Evolutionary conservation across 2,329 filamentous ascomycete species (phyloP).

Genomic region (Clonostachys byssicola): DNA sequence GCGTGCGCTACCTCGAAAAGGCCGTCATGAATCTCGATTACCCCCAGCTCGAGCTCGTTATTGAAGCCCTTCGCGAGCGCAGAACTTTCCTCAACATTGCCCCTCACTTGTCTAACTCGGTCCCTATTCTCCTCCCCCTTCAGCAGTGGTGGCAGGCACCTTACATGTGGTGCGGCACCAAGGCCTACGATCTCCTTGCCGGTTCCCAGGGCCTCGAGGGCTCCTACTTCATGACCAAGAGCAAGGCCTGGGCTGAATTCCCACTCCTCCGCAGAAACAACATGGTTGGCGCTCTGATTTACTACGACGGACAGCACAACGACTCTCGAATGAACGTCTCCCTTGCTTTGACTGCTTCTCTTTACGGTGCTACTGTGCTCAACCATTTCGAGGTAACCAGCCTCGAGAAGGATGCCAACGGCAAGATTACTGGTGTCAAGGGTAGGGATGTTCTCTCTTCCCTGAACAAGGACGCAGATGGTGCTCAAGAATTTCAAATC

Average conservation of each 20-base stretch:
- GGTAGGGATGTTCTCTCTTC: constrained; percentile 53
- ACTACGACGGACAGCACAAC: constrained; percentile 85
- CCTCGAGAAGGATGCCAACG: constrained; percentile 66
- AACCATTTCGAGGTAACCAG: constrained; percentile 78
- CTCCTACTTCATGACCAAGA: constrained; percentile 76
- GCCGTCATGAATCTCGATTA: constrained; percentile 83
- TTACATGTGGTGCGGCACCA: constrained; percentile 67
- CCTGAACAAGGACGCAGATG: constrained; percentile 18
- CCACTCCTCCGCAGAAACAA: constrained; percentile 73
- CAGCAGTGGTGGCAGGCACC: constrained; percentile 82
- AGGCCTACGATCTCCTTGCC: constrained; percentile 77
- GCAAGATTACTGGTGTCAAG: constrained; percentile 64
- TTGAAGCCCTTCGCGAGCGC: constrained; percentile 76
- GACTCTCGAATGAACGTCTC: constrained; percentile 87
- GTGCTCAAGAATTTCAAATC: constrained; percentile 63
- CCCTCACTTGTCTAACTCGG: constrained; percentile 74
- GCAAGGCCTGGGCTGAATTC: constrained; percentile 72
- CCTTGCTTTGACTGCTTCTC: constrained; percentile 72
- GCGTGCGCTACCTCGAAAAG: constrained; percentile 82
- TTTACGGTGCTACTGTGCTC: constrained; percentile 76
- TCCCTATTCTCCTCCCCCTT: constrained; percentile 80
- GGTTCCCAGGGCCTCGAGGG: constrained; percentile 79
- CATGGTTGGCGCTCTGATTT: constrained; percentile 74
- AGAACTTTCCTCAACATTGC: constrained; percentile 82
- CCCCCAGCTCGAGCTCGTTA: constrained; percentile 75